These are phyloP conservation scores for Debaryomyces coudertii DNA, from an alignment of 1,139 yeast species.

Conservation along the genomic window DNA sequence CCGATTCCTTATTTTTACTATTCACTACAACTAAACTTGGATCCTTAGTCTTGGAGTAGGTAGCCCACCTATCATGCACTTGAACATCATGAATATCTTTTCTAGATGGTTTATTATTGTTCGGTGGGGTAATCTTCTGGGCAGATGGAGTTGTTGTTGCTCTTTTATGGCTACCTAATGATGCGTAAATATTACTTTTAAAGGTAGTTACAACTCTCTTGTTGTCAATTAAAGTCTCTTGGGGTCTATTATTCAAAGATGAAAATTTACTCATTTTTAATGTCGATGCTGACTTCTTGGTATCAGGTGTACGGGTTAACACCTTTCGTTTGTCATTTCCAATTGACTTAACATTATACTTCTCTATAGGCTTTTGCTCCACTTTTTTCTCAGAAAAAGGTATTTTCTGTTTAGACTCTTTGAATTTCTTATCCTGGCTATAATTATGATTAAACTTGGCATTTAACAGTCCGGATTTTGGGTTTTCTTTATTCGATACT, in stretches of 20 bases:
- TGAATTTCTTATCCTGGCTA: not conserved
- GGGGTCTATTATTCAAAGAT: not conserved
- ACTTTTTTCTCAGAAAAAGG: not conserved
- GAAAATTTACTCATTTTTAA: not conserved
- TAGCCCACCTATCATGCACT: conserved; percentile 8
- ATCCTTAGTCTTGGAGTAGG: conserved; percentile 3
- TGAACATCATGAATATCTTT: not conserved
- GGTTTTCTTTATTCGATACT: too few relatives aligned
- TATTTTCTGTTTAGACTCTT: not conserved
- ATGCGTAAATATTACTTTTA: conserved; percentile 8
- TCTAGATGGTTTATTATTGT: not conserved
- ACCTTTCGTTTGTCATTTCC: not conserved
- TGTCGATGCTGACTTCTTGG: not conserved
- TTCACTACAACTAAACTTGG: conserved; percentile 1
- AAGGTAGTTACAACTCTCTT: conserved; percentile 7
- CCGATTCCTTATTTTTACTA: conserved; percentile 1
- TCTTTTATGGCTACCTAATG: conserved; percentile 5
- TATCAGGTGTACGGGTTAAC: not conserved
- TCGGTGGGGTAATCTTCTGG: not conserved
- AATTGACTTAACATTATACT: not conserved
- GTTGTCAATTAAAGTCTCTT: not conserved
- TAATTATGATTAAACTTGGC: too few relatives aligned
- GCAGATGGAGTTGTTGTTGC: not conserved
- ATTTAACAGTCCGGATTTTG: too few relatives aligned
- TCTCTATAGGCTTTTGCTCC: not conserved